These are phyloP conservation scores for Tardiomyces depauwii DNA, from an alignment of 1,139 yeast species.

Conservation along the genomic window DNA sequence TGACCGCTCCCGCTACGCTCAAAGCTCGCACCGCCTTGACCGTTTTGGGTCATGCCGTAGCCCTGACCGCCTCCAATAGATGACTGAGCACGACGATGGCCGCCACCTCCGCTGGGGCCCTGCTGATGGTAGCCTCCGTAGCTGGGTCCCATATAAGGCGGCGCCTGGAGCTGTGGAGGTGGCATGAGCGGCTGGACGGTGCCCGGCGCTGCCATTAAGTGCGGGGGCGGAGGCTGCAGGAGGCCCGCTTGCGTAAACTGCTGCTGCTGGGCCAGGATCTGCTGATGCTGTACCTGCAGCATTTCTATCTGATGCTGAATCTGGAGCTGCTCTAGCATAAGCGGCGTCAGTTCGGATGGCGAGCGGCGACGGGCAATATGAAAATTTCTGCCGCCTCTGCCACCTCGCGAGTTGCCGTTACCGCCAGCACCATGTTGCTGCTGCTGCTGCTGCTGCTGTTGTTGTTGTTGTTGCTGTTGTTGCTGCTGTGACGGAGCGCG, in stretches of 20 bases:
- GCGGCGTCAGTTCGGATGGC: conserved; percentile 86
- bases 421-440: neutral
- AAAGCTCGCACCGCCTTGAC: neutral
- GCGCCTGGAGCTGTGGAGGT: conserved; percentile 21
- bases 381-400: conserved; percentile 22
- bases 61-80: conserved; percentile 10
- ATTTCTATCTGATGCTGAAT: conserved; percentile 85
- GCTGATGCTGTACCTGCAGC: conserved; percentile 88
- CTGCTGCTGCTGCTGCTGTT: no score
- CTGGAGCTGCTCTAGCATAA: conserved; percentile 41
- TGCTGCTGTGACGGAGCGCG: no score
- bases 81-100: conserved; percentile 27
- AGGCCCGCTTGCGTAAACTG: conserved; percentile 26
- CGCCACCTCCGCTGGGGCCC: conserved; percentile 5
- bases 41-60: neutral
- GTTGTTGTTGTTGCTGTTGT: no score
- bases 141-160: conserved; percentile 16
- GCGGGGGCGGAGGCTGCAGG: conserved; percentile 15
- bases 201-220: conserved; percentile 4
- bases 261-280: conserved; percentile 59
- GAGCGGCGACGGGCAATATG: conserved; percentile 93
- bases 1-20: conserved; percentile 43
- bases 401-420: neutral
- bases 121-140: conserved; percentile 11
- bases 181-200: conserved; percentile 17